Evolutionary conservation across 176 grass and related monocot species (phyloP).

Genomic region (Zoysia pacifica): DNA sequence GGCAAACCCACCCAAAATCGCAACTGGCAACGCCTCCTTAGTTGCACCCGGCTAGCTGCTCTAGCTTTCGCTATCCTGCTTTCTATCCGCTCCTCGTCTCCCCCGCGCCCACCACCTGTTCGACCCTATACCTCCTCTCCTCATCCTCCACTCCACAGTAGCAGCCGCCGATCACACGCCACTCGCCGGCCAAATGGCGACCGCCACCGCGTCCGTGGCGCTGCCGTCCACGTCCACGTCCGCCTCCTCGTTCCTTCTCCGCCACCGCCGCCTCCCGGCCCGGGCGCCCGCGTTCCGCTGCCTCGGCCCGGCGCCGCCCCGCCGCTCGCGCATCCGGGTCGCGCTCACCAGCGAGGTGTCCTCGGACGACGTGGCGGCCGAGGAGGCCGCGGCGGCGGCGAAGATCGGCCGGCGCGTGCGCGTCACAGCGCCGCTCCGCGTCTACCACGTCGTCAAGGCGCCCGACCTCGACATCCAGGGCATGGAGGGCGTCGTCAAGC

Average conservation of each 20-base stretch:
- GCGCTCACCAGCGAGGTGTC: slow-evolving; percentile 57
- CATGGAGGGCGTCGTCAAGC: slow-evolving; percentile 85
- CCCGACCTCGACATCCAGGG: slow-evolving; percentile 85
- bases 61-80: slow-evolving; percentile 42
- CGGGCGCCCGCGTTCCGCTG: background rate
- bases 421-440: slow-evolving; percentile 72
- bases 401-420: slow-evolving; percentile 81
- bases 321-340: slow-evolving; percentile 42
- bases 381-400: slow-evolving; percentile 65
- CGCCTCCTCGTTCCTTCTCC: slow-evolving; percentile 46
- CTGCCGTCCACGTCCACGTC: slow-evolving; percentile 46
- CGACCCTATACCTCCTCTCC: slow-evolving; percentile 20
- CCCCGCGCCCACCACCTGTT: slow-evolving; percentile 49
- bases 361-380: slow-evolving; percentile 44
- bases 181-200: slow-evolving; percentile 21
- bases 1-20: slow-evolving; percentile 13
- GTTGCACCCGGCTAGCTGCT: slow-evolving; percentile 24
- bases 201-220: slow-evolving; percentile 52
- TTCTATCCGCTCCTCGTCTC: slow-evolving; percentile 39
- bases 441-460: slow-evolving; percentile 86
- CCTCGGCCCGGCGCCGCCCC: background rate
- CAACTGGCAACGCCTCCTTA: background rate
- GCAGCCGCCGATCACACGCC: too few relatives aligned
- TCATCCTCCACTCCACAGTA: background rate
- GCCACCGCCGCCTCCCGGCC: slow-evolving; percentile 14